Conservation (phyloP, 78 protist species). For the Neovahlkampfia damariscottae region DNA sequence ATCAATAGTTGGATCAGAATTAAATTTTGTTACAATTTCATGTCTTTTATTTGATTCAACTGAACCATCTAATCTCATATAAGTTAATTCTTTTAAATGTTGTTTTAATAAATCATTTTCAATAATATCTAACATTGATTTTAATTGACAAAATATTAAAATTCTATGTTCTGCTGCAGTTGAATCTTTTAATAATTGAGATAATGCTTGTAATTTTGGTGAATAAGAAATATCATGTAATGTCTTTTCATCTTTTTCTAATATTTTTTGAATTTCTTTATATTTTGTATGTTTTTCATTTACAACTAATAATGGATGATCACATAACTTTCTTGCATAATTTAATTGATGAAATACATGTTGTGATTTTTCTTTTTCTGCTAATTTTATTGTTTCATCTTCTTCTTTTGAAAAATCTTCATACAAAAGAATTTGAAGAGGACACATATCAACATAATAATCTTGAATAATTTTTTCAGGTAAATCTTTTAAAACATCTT, state of each 20-base stretch:
- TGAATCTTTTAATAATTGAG: conserved; percentile 62
- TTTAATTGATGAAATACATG: conserved; percentile 32
- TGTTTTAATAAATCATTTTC: background rate
- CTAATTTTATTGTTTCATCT: background rate
- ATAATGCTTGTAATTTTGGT: conserved; percentile 73
- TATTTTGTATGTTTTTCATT: background rate
- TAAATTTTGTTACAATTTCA: conserved; percentile 63
- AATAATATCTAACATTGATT: conserved; percentile 62
- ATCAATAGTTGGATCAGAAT: conserved; percentile 77
- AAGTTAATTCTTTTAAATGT: background rate
- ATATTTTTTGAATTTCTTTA: background rate
- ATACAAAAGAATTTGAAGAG: conserved; percentile 64
- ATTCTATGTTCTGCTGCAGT: conserved; percentile 49
- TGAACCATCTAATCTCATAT: background rate
- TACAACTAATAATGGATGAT: conserved; percentile 76
- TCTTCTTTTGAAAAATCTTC: conserved; percentile 12
- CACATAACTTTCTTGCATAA: conserved; percentile 80
- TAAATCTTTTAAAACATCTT: conserved; percentile 81
- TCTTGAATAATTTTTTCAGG: conserved; percentile 96
- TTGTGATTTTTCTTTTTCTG: background rate
- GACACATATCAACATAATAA: conserved; percentile 75
- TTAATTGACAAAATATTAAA: conserved; percentile 74
- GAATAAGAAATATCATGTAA: conserved; percentile 27
- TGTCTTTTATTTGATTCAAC: conserved; percentile 23
- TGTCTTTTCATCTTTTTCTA: background rate